Evolutionary conservation across 1,284 basidiomycete genomes (phyloP).

Genomic region (Fomitopsis betulina): DNA sequence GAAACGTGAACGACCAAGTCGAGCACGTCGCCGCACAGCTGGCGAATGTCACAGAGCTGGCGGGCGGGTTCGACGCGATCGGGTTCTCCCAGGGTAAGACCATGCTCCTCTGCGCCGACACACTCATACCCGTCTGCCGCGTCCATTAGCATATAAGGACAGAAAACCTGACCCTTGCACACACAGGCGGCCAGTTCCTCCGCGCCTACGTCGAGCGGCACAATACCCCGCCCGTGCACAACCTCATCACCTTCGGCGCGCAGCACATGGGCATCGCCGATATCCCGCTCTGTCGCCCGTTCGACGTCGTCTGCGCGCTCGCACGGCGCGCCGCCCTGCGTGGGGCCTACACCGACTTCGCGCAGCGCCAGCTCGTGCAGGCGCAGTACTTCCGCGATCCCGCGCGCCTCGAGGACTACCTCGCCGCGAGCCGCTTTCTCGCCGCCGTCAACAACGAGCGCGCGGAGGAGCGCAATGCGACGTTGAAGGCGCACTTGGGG

Average conservation of each 20-base stretch:
- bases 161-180: neutral
- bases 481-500: constrained; percentile 57
- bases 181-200: constrained; percentile 77
- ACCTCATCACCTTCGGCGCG: constrained; percentile 87
- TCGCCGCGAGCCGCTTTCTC: constrained; percentile 67
- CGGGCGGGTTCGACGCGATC: constrained; percentile 82
- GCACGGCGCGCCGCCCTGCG: constrained; percentile 68
- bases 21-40: constrained; percentile 67
- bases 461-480: constrained; percentile 44
- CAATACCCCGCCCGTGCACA: constrained; percentile 73
- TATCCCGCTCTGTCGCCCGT: constrained; percentile 66
- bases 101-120: neutral
- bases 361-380: constrained; percentile 80
- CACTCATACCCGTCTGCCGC: too few relatives aligned
- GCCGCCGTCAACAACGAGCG: constrained; percentile 75
- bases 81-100: constrained; percentile 83
- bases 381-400: constrained; percentile 96
- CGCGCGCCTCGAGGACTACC: constrained; percentile 66
- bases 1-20: constrained; percentile 75
- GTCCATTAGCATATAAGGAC: too few relatives aligned
- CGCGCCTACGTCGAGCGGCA: constrained; percentile 87
- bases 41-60: constrained; percentile 61
- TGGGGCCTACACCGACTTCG: constrained; percentile 82
- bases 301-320: constrained; percentile 74
- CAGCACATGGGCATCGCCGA: constrained; percentile 86